A percentile compares a stretch with the other conserved stretches of the same genome.
Conservation (phyloP, 306 rosid species). For the Begonia loranthoides region DNA sequence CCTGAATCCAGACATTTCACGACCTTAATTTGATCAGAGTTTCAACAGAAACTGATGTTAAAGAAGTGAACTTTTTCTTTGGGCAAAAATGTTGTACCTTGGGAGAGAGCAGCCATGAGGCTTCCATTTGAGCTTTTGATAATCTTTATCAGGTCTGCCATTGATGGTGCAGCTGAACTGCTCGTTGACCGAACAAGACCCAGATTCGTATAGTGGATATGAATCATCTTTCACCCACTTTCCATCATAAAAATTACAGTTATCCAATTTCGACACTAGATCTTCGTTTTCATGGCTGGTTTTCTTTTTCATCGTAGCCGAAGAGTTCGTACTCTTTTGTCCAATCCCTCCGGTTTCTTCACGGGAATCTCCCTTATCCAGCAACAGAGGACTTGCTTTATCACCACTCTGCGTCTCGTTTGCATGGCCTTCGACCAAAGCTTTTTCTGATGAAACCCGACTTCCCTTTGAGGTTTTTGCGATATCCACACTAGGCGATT, state of each 20-base stretch:
- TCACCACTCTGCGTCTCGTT: no score
- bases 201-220: slow-evolving; percentile 58
- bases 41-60: background rate
- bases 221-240: slow-evolving; percentile 76
- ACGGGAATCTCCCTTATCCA: background rate
- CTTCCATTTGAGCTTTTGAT: slow-evolving; percentile 69
- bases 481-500: no score
- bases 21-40: background rate
- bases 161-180: slow-evolving; percentile 70
- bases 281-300: no score
- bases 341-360: slow-evolving; percentile 1
- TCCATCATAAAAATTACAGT: slow-evolving; percentile 73
- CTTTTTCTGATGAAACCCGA: no score
- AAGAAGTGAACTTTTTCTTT: no score
- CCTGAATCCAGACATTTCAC: slow-evolving; percentile 27
- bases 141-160: slow-evolving; percentile 70
- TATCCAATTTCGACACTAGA: slow-evolving; percentile 21
- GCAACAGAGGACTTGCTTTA: background rate
- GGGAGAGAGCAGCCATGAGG: slow-evolving; percentile 77
- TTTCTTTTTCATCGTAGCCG: no score
- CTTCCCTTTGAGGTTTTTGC: no score
- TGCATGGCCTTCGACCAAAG: no score
- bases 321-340: slow-evolving; percentile 4
- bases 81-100: slow-evolving; percentile 31
- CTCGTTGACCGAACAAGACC: slow-evolving; percentile 73